Percentiles rank a stretch among this genome's conserved stretches.
These are phyloP conservation scores for Capsicum baccatum DNA, from an alignment of 257 asterid genomes.

Conservation along the genomic window DNA sequence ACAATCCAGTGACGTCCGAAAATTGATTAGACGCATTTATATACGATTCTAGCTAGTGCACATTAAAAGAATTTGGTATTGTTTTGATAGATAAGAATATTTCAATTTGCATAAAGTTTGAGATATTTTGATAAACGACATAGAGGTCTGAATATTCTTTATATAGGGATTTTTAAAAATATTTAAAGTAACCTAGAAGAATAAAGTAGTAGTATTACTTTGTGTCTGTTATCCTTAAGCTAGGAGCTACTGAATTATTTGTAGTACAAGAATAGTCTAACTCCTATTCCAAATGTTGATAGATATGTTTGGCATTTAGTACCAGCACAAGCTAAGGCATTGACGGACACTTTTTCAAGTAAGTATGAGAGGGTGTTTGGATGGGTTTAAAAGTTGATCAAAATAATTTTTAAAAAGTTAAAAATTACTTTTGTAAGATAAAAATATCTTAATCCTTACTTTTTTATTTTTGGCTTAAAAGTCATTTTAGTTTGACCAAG, in stretches of 20 bases:
- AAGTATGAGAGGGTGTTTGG: background rate
- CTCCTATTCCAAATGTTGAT: background rate
- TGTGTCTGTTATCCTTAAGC: background rate
- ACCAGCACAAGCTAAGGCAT: background rate
- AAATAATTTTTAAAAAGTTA: too few species aligned
- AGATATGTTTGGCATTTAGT: background rate
- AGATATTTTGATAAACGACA: conserved; percentile 19
- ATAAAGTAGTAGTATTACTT: conserved; percentile 17
- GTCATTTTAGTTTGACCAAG: too few species aligned
- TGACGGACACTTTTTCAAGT: background rate
- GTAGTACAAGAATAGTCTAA: background rate
- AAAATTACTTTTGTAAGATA: too few species aligned
- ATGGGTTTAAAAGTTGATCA: too few species aligned
- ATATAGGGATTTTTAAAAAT: background rate
- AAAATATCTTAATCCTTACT: too few species aligned
- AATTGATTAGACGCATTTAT: background rate
- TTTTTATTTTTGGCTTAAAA: too few species aligned
- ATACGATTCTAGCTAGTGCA: background rate
- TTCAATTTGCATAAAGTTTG: background rate
- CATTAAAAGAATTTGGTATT: background rate
- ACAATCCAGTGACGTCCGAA: background rate
- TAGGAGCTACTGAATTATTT: background rate
- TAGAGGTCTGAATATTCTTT: background rate
- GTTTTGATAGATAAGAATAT: conserved; percentile 9
- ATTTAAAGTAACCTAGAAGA: background rate